Percentiles rank a stretch among this genome's conserved stretches.
Conservation (phyloP, 768 basidiomycete species). For the Pulveroboletus frians region DNA sequence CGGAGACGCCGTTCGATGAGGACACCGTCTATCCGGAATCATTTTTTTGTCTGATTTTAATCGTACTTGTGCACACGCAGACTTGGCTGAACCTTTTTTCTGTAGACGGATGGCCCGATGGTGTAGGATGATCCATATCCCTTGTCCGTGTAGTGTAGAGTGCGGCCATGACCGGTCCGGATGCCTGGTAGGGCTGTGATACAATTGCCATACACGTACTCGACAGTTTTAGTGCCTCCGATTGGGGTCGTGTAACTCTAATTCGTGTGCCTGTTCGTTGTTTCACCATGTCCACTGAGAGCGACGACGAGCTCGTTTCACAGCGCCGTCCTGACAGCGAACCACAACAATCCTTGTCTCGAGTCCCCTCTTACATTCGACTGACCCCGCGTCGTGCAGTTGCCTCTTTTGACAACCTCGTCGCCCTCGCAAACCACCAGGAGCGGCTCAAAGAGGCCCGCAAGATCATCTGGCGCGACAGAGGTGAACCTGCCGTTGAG, state of each 20-base stretch:
- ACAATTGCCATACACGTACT: too few species aligned
- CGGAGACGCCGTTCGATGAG: conserved; percentile 66
- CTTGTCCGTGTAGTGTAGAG: neutral
- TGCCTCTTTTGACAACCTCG: conserved; percentile 78
- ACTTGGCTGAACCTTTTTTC: conserved; percentile 14
- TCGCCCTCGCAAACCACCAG: conserved; percentile 80
- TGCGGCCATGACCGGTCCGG: too few species aligned
- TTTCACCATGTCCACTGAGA: neutral
- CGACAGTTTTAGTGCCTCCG: neutral
- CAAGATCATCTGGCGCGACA: conserved; percentile 78
- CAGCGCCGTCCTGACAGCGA: neutral
- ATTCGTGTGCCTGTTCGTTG: neutral
- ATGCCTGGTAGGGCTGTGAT: too few species aligned
- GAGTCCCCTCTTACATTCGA: conserved; percentile 37
- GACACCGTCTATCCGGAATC: conserved; percentile 39
- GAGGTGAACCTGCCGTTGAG: conserved; percentile 70
- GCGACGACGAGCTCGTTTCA: conserved; percentile 3
- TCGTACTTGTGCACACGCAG: neutral
- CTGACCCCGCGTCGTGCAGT: conserved; percentile 55
- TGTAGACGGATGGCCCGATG: conserved; percentile 5
- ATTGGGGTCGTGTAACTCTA: neutral
- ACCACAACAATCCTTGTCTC: conserved; percentile 6
- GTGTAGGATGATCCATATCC: conserved; percentile 13
- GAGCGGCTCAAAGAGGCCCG: conserved; percentile 67
- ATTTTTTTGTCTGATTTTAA: conserved; percentile 52